Evolutionary conservation across 352 stramenopile species (phyloP).

Genomic region (Phytophthora agathidicida): DNA sequence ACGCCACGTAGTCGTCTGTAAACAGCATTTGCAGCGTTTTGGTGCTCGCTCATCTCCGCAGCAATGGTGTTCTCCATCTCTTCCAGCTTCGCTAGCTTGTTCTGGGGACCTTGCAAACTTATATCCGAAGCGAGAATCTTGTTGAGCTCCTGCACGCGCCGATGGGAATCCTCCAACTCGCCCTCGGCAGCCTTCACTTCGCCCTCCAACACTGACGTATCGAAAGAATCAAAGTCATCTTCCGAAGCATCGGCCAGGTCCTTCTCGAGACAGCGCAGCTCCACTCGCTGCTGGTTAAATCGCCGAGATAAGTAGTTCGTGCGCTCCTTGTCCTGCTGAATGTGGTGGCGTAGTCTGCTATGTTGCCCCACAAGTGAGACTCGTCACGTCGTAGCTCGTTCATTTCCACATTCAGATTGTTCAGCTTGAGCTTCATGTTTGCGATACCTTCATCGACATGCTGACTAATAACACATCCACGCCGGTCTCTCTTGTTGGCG

Average conservation of each 20-base stretch:
- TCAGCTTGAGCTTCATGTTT: conserved; percentile 50
- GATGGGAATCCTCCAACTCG: conserved; percentile 42
- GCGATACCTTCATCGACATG: conserved; percentile 60
- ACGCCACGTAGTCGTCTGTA: conserved; percentile 80
- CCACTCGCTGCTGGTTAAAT: conserved; percentile 47
- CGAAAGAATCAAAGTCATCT: conserved; percentile 60
- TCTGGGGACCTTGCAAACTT: conserved; percentile 55
- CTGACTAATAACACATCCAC: conserved; percentile 66
- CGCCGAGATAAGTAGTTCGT: conserved; percentile 51
- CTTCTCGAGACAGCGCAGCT: conserved; percentile 62
- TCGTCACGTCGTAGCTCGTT: conserved; percentile 56
- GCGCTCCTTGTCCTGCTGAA: conserved; percentile 39
- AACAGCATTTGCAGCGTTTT: conserved; percentile 64
- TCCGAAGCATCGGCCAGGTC: conserved; percentile 57
- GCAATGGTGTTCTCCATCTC: conserved; percentile 50
- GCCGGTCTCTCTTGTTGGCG: conserved; percentile 57
- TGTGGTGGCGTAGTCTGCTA: conserved; percentile 34
- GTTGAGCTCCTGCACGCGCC: conserved; percentile 51
- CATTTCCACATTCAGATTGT: conserved; percentile 40
- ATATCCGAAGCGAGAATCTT: conserved; percentile 53
- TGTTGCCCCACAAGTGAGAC: conserved; percentile 34
- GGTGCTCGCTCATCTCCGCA: conserved; percentile 54
- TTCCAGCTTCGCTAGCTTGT: conserved; percentile 51
- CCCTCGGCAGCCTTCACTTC: conserved; percentile 49
- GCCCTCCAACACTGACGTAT: conserved; percentile 70